Evolutionary conservation across 2,329 filamentous ascomycete species (phyloP), one percentile per base, ranked within the genome.

Genomic region (Colletotrichum australisinense): DNA sequence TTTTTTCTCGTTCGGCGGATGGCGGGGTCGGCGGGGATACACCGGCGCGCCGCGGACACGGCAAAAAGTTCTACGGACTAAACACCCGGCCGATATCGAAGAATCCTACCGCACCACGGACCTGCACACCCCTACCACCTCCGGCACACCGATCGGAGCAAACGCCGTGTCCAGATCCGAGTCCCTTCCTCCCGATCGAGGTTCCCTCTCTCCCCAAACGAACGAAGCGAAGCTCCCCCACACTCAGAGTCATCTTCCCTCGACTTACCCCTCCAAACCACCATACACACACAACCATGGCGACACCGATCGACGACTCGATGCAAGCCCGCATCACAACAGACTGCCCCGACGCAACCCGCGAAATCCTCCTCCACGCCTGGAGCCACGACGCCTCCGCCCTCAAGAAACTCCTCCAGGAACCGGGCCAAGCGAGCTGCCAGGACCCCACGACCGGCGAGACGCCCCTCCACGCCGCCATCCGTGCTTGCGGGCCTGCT

Each of bases 381-480:
- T 91, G 89, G 89, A 82, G 83, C 69, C 89, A 90, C 78, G 88
- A 98, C 81, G 83, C 92, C 73, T 82, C 88, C 46, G 87, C 88
- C 63, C 88, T 98, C 55, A 92, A 92, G 80, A 88, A 89, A 69
- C 89, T 97, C 8, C 89, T 97, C 74, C 87, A 89, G 78, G 88
- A 84, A 4, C 90, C 88, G 62, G 92, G 86, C 69, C 85, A 84
- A 85, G 85, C 94, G 86, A 95, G 93, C 81, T 91, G 93, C 5
- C 95, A 96, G 82, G 96, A 98, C 79, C 89, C 93, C 6, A 91
- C 93, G 74, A 98, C 95, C 1, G 94, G 94, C 73, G 95, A 93
- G 82, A 95, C 95, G 9, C 95, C 96, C 11, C 88, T 98, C 16
- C 97, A 98, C 83, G 94, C 95, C 26, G 95, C 95, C 52, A 94